Evolutionary conservation across 768 basidiomycete species (phyloP), one percentile per base, ranked within the genome.

Genomic region (Suillus weaverae): DNA sequence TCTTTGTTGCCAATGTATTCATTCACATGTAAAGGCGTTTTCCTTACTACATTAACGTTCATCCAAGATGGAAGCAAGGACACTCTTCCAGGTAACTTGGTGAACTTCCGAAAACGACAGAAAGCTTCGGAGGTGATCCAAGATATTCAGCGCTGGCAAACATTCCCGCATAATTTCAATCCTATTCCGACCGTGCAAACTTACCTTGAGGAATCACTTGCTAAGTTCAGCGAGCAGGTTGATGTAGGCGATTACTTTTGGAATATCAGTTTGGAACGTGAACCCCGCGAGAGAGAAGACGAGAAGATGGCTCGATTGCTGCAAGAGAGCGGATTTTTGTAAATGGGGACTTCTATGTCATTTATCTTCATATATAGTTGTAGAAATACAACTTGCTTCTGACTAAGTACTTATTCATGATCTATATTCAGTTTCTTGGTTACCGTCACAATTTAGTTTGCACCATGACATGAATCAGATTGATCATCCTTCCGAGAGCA

Each of bases 1-100:
- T 46, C 61, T 26, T 30, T 11, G 35, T 16, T 50, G 30, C 14
- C 35, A 16, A 55, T 35, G 53, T 62, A 14, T 66, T 67, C 55
- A 62, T 54, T 54, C 46, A 48, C 14, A 20, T 18, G 11, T 65
- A 0, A 70, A 97, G 97, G 97, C 71, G 92, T 98, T 62, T 98
- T 97, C 81, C 86, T 99, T 33, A 96, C 97, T 7, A 94, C 92
- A 8, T 81, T 99, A 66, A 96, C 95, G n/a, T 98, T 99, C 77
- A 97, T 97, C 74, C 94, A 97, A 77, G 97, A 98, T 70, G 97
- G 97, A 10, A 95, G 94, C 72, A 90, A 91, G 60, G 94, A 99
- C 79, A 87, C 83, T 69, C 81, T 97, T 11, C 84, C 84, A 20
- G 90, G 87, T 9, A 84, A 86, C 63, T 80, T 97, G 67, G 89